Evolutionary conservation across 768 basidiomycete genomes (phyloP).

Genomic region (Podaxis mareebaensis): DNA sequence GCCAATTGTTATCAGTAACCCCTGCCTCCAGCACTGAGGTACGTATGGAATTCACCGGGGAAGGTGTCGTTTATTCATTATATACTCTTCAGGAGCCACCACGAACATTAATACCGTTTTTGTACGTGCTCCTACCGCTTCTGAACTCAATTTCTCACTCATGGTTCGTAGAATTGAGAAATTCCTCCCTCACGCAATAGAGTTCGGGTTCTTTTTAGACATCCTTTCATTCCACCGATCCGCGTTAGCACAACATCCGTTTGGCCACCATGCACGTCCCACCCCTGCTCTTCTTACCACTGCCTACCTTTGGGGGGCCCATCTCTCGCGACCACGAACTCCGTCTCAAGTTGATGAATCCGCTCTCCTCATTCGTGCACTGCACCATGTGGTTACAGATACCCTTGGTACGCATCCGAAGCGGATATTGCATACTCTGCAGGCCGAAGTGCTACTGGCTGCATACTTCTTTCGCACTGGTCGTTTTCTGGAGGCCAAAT

Average conservation of each 20-base stretch:
- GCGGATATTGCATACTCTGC: constrained; percentile 52
- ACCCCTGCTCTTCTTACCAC: constrained; percentile 49
- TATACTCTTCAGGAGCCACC: constrained; percentile 38
- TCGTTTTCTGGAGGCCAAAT: constrained; percentile 60
- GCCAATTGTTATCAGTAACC: constrained; percentile 32
- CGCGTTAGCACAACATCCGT: constrained; percentile 47
- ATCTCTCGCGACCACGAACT: constrained; percentile 36
- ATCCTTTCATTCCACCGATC: constrained; percentile 46
- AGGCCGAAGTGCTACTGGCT: constrained; percentile 64
- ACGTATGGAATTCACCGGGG: constrained; percentile 18
- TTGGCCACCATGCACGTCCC: constrained; percentile 48
- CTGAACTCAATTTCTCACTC: constrained; percentile 7
- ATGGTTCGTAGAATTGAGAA: constrained; percentile 46
- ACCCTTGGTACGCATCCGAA: constrained; percentile 50
- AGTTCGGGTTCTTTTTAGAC: constrained; percentile 70
- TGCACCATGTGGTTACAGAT: constrained; percentile 47
- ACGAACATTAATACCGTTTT: constrained; percentile 34
- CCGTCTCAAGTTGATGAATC: constrained; percentile 44
- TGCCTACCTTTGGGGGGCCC: constrained; percentile 54
- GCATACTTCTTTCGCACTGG: constrained; percentile 66
- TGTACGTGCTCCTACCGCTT: constrained; percentile 28
- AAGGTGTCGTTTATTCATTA: constrained; percentile 13
- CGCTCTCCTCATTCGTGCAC: constrained; percentile 49
- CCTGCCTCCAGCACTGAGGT: constrained; percentile 43
- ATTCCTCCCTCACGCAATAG: constrained; percentile 56